Evolutionary conservation across 805 yeast species (phyloP).

Genomic region (Yamadazyma endophytica): DNA sequence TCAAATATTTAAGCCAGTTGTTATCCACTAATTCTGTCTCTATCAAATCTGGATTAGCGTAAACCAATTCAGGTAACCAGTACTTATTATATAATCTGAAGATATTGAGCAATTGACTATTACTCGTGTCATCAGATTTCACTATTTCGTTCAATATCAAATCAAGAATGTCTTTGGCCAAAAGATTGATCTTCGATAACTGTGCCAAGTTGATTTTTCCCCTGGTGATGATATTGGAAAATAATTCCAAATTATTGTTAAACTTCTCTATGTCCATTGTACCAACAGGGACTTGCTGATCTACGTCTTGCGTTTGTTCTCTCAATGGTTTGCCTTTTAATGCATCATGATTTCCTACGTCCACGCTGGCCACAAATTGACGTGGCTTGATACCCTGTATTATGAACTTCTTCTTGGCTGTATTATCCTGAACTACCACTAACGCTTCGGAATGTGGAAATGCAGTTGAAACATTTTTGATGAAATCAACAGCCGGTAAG

Average conservation of each 20-base stretch:
- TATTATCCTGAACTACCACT: constrained; percentile 64
- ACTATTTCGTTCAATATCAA: constrained; percentile 22
- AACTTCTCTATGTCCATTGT: constrained; percentile 32
- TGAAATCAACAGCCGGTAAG: constrained; percentile 94
- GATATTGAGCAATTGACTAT: constrained; percentile 16
- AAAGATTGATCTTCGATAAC: constrained; percentile 21
- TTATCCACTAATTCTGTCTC: constrained; percentile 29
- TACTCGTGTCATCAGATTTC: constrained; percentile 20
- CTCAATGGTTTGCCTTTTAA: constrained; percentile 19
- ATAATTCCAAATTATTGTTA: constrained; percentile 17
- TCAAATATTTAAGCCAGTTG: constrained; percentile 36
- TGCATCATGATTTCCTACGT: constrained; percentile 42
- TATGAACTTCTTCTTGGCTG: constrained; percentile 72
- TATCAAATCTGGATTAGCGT: constrained; percentile 37
- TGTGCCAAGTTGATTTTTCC: constrained; percentile 11
- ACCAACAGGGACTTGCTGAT: constrained; percentile 22
- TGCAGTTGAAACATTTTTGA: constrained; percentile 87
- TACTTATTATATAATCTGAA: constrained; percentile 34
- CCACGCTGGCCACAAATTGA: constrained; percentile 46
- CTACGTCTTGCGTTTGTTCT: constrained; percentile 2
- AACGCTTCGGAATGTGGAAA: constrained; percentile 88
- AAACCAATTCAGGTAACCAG: constrained; percentile 39
- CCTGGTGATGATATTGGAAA: constrained; percentile 9
- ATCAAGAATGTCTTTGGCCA: constrained; percentile 32
- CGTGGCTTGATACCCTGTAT: constrained; percentile 95